A percentile compares a stretch with the other conserved stretches of the same genome.
phyloP scores from a whole-genome alignment of 176 grass and related monocot species.

The Alopecurus myosuroides region DNA sequence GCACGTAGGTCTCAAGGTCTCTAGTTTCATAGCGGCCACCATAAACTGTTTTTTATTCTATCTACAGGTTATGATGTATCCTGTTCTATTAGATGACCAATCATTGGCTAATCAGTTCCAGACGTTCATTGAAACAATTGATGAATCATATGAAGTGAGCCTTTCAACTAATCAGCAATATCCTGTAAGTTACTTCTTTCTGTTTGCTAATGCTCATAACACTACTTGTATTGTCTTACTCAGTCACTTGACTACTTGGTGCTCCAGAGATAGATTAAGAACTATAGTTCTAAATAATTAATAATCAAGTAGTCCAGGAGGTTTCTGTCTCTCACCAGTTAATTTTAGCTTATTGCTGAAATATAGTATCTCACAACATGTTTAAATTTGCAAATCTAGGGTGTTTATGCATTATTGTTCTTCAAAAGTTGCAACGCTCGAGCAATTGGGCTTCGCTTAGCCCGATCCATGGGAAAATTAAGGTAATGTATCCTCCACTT shows the following conservation, averaged over 20 bases:
- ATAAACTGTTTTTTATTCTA: not conserved
- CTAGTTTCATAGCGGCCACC: conserved; percentile 13
- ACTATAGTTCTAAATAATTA: not conserved
- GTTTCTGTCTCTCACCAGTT: conserved; percentile 4
- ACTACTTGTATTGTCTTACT: not conserved
- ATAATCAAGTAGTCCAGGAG: not conserved
- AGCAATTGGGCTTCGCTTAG: conserved; percentile 85
- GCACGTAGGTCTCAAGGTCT: not conserved
- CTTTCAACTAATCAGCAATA: conserved; percentile 94
- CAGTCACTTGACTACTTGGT: conserved; percentile 11
- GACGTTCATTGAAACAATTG: conserved; percentile 80
- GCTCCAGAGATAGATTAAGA: conserved; percentile 5
- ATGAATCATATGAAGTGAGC: conserved; percentile 75
- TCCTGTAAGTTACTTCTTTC: conserved; percentile 53
- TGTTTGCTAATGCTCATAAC: not conserved
- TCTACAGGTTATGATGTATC: conserved; percentile 85
- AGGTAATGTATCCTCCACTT: conserved; percentile 40
- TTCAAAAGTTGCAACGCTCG: conserved; percentile 72
- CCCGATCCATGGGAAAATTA: conserved; percentile 90
- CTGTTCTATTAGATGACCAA: conserved; percentile 65
- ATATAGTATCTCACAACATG: conserved; percentile 22
- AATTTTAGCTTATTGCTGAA: not conserved
- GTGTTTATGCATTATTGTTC: conserved; percentile 92
- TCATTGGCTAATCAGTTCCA: conserved; percentile 86
- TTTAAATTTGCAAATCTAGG: conserved; percentile 41